These are phyloP conservation scores for Medicago lupulina DNA, from an alignment of 306 rosid species.

Conservation along the genomic window DNA sequence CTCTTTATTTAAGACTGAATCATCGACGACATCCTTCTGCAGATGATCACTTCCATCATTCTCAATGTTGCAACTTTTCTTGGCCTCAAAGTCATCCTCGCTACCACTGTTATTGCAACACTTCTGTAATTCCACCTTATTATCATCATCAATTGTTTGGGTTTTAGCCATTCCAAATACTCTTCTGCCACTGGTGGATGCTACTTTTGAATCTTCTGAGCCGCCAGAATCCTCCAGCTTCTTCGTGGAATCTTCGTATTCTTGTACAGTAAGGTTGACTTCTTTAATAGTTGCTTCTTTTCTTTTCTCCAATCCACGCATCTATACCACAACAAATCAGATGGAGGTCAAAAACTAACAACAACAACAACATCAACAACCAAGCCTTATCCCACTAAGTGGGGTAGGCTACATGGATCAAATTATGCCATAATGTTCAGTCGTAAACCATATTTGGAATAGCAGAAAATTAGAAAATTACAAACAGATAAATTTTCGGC, in stretches of 20 bases:
- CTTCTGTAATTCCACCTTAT: constrained; percentile 54
- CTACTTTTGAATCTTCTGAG: constrained; percentile 52
- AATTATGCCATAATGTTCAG: too few species aligned
- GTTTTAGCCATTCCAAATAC: constrained; percentile 68
- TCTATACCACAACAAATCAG: constrained; percentile 56
- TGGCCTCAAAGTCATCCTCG: constrained; percentile 63
- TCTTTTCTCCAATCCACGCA: constrained; percentile 79
- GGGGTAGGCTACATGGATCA: too few species aligned
- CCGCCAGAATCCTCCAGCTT: constrained; percentile 62
- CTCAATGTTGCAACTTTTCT: constrained; percentile 43
- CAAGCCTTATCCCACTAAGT: too few species aligned
- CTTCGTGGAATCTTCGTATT: constrained; percentile 64
- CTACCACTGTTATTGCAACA: constrained; percentile 67
- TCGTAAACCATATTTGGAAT: too few species aligned
- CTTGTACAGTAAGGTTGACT: constrained; percentile 79
- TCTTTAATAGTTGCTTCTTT: constrained; percentile 79
- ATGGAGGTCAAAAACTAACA: constrained; percentile 19
- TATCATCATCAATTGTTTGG: constrained; percentile 52
- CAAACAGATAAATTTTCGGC: constrained; percentile 19
- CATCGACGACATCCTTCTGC: constrained; percentile 45
- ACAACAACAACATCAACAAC: too few species aligned
- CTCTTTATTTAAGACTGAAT: constrained; percentile 46
- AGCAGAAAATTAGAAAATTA: constrained; percentile 26
- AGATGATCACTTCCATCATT: constrained; percentile 40
- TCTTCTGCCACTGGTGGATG: constrained; percentile 72